These are phyloP conservation scores for Rhodotorula toruloides DNA, from an alignment of 768 basidiomycete species.

Conservation along the genomic window DNA sequence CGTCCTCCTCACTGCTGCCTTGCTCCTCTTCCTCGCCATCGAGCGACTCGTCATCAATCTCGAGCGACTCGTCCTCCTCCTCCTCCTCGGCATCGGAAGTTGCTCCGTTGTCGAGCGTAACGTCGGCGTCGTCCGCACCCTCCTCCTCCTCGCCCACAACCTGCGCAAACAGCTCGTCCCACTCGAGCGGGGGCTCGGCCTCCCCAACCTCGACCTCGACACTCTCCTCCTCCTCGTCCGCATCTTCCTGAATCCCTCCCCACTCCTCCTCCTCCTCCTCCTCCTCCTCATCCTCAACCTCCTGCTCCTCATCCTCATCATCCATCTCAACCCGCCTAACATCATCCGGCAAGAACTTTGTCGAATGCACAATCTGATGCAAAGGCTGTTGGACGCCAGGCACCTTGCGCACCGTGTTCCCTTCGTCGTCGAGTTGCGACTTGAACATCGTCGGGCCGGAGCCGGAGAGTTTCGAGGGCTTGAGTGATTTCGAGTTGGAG, in stretches of 20 bases:
- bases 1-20: conserved; percentile 41
- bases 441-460: conserved; percentile 54
- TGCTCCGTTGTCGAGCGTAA: too few species aligned
- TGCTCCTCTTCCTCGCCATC: conserved; percentile 25
- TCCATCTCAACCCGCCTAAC: conserved; percentile 22
- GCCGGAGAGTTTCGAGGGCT: too few species aligned
- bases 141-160: conserved; percentile 46
- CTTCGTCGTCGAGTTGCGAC: conserved; percentile 51
- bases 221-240: conserved; percentile 40
- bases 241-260: conserved; percentile 9
- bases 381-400: conserved; percentile 44
- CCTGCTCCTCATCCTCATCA: conserved; percentile 25
- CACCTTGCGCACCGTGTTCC: conserved; percentile 44
- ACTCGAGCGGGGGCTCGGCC: conserved; percentile 56
- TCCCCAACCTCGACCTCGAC: conserved; percentile 43
- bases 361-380: conserved; percentile 43
- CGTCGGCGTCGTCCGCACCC: conserved; percentile 33
- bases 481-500: too few species aligned
- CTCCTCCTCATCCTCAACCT: conserved; percentile 8
- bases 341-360: conserved; percentile 42
- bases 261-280: conserved; percentile 30
- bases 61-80: conserved; percentile 23
- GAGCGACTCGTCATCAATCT: conserved; percentile 26
- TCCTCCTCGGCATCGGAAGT: too few species aligned
- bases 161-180: conserved; percentile 74